A percentile compares a stretch with the other conserved stretches of the same genome.
Evolutionary conservation across 83 land plant genomes (phyloP).

Genomic region (Picea abies): DNA sequence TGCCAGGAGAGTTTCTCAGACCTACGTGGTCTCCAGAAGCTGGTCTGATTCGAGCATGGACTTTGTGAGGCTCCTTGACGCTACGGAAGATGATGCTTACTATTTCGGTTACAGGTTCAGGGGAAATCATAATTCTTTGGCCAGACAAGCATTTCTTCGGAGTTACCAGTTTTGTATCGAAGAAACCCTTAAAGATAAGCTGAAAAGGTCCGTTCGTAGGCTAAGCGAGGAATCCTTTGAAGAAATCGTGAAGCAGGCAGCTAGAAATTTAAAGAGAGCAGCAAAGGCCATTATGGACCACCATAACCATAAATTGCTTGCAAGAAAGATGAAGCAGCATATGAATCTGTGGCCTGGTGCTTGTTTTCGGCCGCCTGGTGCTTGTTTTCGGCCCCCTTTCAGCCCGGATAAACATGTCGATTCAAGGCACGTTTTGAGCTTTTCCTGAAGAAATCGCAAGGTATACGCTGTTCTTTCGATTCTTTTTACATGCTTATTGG

Average conservation of each 20-base stretch:
- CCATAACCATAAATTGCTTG: background rate
- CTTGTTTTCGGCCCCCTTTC: background rate
- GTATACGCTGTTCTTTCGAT: too few relatives aligned
- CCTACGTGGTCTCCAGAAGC: background rate
- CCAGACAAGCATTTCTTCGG: slow-evolving; percentile 9
- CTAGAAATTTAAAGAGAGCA: background rate
- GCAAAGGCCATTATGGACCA: background rate
- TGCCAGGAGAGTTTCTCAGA: too few relatives aligned
- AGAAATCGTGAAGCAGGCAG: background rate
- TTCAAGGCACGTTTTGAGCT: background rate
- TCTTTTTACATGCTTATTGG: too few relatives aligned
- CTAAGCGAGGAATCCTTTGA: background rate
- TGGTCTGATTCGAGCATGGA: background rate
- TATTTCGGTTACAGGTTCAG: background rate
- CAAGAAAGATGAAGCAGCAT: background rate
- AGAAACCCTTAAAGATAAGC: slow-evolving; percentile 5
- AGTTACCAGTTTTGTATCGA: slow-evolving; percentile 1
- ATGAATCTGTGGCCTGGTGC: background rate
- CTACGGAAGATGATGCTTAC: background rate
- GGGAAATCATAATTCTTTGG: background rate
- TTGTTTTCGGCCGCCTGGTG: too few relatives aligned
- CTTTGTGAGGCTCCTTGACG: background rate
- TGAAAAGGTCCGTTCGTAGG: background rate
- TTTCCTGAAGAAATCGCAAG: slow-evolving; percentile 1
- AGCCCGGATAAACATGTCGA: background rate